phyloP scores from a whole-genome alignment of 805 yeast genomes.

The Nakazawaea ishiwadae region DNA sequence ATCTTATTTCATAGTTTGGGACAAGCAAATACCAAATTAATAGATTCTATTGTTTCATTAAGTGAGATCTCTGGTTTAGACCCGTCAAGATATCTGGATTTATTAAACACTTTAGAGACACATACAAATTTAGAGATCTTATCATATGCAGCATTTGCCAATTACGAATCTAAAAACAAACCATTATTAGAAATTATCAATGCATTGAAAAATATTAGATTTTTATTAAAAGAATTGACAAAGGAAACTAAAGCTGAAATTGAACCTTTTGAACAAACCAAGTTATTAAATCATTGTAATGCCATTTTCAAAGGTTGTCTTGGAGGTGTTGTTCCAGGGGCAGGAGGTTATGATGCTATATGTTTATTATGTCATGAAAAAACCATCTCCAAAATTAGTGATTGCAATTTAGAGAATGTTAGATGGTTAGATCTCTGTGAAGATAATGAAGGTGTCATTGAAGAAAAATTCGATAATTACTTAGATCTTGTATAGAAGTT shows the following conservation, averaged over 20 bases:
- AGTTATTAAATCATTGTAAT: constrained; percentile 54
- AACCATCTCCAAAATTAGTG: constrained; percentile 30
- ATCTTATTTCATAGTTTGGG: constrained; percentile 53
- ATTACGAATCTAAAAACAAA: constrained; percentile 2
- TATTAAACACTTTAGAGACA: constrained; percentile 18
- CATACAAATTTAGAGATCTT: constrained; percentile 15
- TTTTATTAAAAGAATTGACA: constrained; percentile 57
- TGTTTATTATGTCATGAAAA: constrained; percentile 58
- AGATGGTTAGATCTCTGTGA: constrained; percentile 67
- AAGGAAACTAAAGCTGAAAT: constrained; percentile 71
- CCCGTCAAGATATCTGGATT: constrained; percentile 30
- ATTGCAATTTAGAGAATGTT: constrained; percentile 36
- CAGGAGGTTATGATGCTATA: constrained; percentile 96
- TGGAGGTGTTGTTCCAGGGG: constrained; percentile 98
- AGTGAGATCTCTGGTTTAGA: constrained; percentile 25
- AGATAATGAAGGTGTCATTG: constrained; percentile 52
- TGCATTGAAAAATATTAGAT: constrained; percentile 49
- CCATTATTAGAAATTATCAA: constrained; percentile 30
- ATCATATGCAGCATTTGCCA: constrained; percentile 2
- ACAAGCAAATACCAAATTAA: constrained; percentile 51
- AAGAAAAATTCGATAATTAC: constrained; percentile 36
- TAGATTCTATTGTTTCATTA: constrained; percentile 41
- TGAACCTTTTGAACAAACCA: constrained; percentile 78
- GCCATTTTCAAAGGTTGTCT: constrained; percentile 61
- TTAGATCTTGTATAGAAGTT: background rate